These are phyloP conservation scores for Picochlorum sp. DNA, from an alignment of 139 green algal genomes.

Conservation along the genomic window DNA sequence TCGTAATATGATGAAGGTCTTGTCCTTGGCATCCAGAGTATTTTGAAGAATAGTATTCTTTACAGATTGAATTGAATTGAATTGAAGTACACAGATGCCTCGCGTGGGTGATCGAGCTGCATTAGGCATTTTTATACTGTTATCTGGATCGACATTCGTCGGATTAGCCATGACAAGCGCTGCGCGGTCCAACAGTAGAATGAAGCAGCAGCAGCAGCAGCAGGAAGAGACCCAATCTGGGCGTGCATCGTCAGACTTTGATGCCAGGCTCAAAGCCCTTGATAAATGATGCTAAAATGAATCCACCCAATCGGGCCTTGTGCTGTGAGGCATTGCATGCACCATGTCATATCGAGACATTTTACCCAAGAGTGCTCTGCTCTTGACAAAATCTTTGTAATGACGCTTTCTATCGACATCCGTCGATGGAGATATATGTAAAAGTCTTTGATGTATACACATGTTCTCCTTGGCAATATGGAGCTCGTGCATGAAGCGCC, in stretches of 20 bases:
- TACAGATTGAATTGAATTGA: not conserved
- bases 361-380: constrained; percentile 7
- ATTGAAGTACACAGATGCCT: not conserved
- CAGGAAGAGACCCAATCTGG: not conserved
- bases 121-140: constrained; percentile 15
- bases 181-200: not conserved
- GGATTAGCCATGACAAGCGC: constrained; percentile 15
- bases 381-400: constrained; percentile 1
- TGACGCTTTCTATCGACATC: not conserved
- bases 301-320: not conserved
- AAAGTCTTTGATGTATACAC: not conserved
- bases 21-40: constrained; percentile 44
- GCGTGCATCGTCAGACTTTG: not conserved
- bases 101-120: constrained; percentile 16
- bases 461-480: constrained; percentile 12
- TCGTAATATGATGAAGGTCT: constrained; percentile 44
- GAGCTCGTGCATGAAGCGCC: constrained; percentile 4
- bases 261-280: constrained; percentile 9
- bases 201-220: not conserved
- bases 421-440: constrained; percentile 1
- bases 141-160: constrained; percentile 23
- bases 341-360: not conserved
- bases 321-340: not conserved
- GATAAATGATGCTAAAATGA: not conserved
- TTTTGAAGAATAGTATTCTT: constrained; percentile 17